A percentile compares a stretch with the other conserved stretches of the same genome.
Conservation (phyloP, 306 rosid genomes). For the Argentina anserina region DNA sequence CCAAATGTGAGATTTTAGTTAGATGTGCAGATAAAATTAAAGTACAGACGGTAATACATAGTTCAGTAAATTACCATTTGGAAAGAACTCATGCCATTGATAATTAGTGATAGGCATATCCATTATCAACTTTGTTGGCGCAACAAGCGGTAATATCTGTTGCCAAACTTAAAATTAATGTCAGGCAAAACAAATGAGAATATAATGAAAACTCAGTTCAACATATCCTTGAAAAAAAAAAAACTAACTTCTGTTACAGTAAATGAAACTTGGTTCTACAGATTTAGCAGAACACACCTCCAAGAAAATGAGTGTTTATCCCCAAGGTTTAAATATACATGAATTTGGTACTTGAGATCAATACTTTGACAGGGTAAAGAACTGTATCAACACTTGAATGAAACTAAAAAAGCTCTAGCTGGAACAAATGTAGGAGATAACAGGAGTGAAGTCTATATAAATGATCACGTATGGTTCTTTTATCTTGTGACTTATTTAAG, state of each 20-base stretch:
- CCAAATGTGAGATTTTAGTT: constrained; percentile 18
- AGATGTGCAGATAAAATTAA: constrained; percentile 14
- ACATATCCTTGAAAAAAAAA: constrained; percentile 3
- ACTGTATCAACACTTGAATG: background rate
- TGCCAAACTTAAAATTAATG: constrained; percentile 23
- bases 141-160: constrained; percentile 80
- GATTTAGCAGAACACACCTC: background rate
- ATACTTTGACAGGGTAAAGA: background rate
- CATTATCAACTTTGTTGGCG: constrained; percentile 83
- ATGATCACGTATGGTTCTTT: background rate
- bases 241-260: background rate
- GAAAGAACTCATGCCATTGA: constrained; percentile 97
- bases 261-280: background rate
- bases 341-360: background rate
- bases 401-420: background rate
- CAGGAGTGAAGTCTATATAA: background rate
- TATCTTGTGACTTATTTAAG: too few species aligned
- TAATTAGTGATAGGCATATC: constrained; percentile 58
- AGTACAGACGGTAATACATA: constrained; percentile 16
- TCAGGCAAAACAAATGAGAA: background rate
- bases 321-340: background rate
- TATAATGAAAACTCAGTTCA: background rate
- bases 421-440: background rate
- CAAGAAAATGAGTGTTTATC: background rate
- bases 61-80: constrained; percentile 54